A percentile compares a stretch with the other conserved stretches of the same genome.
phyloP scores from a whole-genome alignment of 129 eudicot species.

The Smallanthus sonchifolius region DNA sequence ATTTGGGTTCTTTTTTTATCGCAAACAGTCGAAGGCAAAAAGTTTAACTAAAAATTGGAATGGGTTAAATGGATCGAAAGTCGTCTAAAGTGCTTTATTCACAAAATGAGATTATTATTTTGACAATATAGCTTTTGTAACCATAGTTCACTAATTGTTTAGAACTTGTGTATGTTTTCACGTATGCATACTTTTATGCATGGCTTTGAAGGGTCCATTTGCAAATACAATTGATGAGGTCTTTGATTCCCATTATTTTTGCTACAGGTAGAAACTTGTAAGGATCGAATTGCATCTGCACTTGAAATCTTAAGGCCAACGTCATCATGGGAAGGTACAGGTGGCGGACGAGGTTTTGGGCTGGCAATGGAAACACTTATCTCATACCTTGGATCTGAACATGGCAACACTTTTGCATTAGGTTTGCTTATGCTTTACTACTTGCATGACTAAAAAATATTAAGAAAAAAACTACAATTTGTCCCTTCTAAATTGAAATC shows the following conservation, averaged over 20 bases:
- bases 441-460: constrained; percentile 5
- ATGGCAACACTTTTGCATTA: constrained; percentile 86
- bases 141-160: background rate
- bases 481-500: background rate
- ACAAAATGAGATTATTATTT: background rate
- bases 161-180: background rate
- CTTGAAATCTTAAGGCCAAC: constrained; percentile 90
- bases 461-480: constrained; percentile 1
- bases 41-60: background rate
- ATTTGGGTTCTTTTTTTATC: background rate
- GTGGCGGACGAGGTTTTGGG: constrained; percentile 90
- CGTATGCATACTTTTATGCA: background rate
- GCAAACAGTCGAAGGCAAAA: background rate
- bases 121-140: background rate
- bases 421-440: constrained; percentile 42
- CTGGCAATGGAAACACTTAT: constrained; percentile 89
- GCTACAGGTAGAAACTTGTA: constrained; percentile 88
- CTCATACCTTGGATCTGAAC: constrained; percentile 88
- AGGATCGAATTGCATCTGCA: constrained; percentile 90
- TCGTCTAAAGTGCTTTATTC: background rate
- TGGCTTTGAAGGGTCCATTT: constrained; percentile 6
- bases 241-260: constrained; percentile 10
- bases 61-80: background rate
- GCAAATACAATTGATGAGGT: background rate
- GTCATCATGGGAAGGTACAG: constrained; percentile 86